Evolutionary conservation across 23 red algal genomes (phyloP).

Genomic region (Agarophyton chilense): DNA sequence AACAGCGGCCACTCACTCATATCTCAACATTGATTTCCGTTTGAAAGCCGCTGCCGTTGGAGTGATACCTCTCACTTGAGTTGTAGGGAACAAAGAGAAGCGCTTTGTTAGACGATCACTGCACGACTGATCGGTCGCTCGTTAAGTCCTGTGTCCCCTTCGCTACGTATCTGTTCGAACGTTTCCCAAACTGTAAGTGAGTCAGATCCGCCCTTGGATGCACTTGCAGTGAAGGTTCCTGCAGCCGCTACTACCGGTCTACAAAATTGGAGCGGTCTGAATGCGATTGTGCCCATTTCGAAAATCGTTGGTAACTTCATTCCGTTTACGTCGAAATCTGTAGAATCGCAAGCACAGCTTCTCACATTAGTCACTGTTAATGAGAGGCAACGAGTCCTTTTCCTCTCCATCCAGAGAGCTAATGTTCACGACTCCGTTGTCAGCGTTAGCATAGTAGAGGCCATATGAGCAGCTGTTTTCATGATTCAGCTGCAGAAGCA

Average conservation of each 20-base stretch:
- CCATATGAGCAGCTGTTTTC: conserved; percentile 1
- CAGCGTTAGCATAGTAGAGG: conserved; percentile 21
- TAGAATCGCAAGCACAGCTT: neutral
- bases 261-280: conserved; percentile 14
- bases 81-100: conserved; percentile 67
- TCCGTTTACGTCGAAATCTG: conserved; percentile 4
- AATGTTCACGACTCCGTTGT: neutral
- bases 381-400: neutral
- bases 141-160: conserved; percentile 54
- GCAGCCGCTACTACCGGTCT: conserved; percentile 54
- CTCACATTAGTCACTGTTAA: conserved; percentile 42
- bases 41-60: conserved; percentile 84
- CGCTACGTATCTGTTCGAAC: conserved; percentile 57
- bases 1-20: conserved; percentile 10
- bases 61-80: conserved; percentile 81
- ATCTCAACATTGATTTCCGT: conserved; percentile 73
- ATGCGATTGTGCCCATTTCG: conserved; percentile 44
- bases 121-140: conserved; percentile 88
- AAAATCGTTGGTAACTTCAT: conserved; percentile 26
- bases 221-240: conserved; percentile 77
- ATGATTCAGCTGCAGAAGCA: conserved; percentile 31
- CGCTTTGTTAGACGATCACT: conserved; percentile 64
- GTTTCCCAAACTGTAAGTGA: conserved; percentile 46
- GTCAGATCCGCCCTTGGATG: conserved; percentile 44
- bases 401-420: conserved; percentile 8